These are phyloP conservation scores for Amniculicola lignicola DNA, from an alignment of 495 filamentous ascomycete genomes.

Conservation along the genomic window DNA sequence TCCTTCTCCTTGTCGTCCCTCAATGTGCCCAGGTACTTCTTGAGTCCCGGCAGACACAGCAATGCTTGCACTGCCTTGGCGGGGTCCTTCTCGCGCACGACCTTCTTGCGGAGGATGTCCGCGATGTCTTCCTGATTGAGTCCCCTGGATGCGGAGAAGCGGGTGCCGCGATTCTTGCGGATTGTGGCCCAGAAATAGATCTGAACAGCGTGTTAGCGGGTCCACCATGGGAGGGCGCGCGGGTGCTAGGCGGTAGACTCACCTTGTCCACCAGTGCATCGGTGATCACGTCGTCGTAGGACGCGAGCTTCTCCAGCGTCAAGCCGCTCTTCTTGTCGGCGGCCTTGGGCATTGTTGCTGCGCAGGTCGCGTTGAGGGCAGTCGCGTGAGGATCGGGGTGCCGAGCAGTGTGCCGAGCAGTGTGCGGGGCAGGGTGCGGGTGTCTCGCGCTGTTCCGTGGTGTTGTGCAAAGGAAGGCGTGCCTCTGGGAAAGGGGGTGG, in stretches of 20 bases:
- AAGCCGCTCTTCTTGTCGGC: slow-evolving; percentile 62
- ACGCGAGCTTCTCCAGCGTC: slow-evolving; percentile 79
- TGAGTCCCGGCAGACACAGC: slow-evolving; percentile 71
- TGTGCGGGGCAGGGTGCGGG: background rate
- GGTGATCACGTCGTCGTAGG: slow-evolving; percentile 94
- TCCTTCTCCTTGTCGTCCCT: slow-evolving; percentile 76
- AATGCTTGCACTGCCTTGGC: slow-evolving; percentile 61
- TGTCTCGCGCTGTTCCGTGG: too few relatives aligned
- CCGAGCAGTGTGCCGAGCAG: background rate
- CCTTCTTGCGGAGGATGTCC: slow-evolving; percentile 69
- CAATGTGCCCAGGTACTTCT: slow-evolving; percentile 62
- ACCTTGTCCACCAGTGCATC: slow-evolving; percentile 95
- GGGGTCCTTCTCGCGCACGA: slow-evolving; percentile 72
- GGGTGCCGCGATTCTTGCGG: slow-evolving; percentile 78
- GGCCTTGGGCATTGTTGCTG: slow-evolving; percentile 28
- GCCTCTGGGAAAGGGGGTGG: slow-evolving; percentile 33
- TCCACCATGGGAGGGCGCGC: slow-evolving; percentile 30
- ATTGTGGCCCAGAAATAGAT: slow-evolving; percentile 93
- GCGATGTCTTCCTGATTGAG: slow-evolving; percentile 77
- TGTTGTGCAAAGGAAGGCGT: too few relatives aligned
- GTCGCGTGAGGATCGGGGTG: background rate
- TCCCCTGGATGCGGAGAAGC: slow-evolving; percentile 78
- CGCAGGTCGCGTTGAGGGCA: background rate
- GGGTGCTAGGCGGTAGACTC: slow-evolving; percentile 42
- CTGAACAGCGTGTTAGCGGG: slow-evolving; percentile 48